Evolutionary conservation across 2,329 filamentous ascomycete genomes (phyloP).

Genomic region (Nannizzia gypsea): DNA sequence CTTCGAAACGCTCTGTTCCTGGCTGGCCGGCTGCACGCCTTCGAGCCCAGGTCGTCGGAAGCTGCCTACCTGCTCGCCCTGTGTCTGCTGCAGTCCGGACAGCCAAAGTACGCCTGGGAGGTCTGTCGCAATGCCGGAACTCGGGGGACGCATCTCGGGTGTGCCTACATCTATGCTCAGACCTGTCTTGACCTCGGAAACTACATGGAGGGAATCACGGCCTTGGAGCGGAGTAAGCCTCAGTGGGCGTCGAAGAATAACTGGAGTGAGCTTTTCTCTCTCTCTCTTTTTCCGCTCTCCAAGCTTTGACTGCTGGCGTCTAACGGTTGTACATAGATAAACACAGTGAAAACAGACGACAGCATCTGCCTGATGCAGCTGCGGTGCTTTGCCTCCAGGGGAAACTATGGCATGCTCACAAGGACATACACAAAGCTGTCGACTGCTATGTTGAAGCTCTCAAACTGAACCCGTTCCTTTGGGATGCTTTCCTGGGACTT

Average conservation of each 20-base stretch:
- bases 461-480: constrained; percentile 89
- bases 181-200: constrained; percentile 69
- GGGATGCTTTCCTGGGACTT: constrained; percentile 85
- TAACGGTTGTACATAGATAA: constrained; percentile 37
- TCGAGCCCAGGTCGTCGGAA: constrained; percentile 71
- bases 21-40: constrained; percentile 70
- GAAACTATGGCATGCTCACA: constrained; percentile 73
- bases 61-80: constrained; percentile 71
- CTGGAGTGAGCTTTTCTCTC: constrained; percentile 51
- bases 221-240: constrained; percentile 69
- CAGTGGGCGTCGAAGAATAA: constrained; percentile 64
- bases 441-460: constrained; percentile 79
- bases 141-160: constrained; percentile 67
- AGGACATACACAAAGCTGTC: constrained; percentile 69
- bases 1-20: constrained; percentile 88
- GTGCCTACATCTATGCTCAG: constrained; percentile 84
- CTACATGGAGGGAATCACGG: constrained; percentile 67
- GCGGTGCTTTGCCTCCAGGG: constrained; percentile 74
- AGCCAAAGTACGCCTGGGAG: constrained; percentile 77
- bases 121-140: constrained; percentile 59
- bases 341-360: constrained; percentile 64
- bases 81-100: constrained; percentile 70
- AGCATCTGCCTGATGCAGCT: constrained; percentile 68
- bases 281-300: background rate
- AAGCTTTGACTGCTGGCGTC: background rate